Evolutionary conservation across 2,329 filamentous ascomycete species (phyloP).

Genomic region (Plenodomus tracheiphilus): DNA sequence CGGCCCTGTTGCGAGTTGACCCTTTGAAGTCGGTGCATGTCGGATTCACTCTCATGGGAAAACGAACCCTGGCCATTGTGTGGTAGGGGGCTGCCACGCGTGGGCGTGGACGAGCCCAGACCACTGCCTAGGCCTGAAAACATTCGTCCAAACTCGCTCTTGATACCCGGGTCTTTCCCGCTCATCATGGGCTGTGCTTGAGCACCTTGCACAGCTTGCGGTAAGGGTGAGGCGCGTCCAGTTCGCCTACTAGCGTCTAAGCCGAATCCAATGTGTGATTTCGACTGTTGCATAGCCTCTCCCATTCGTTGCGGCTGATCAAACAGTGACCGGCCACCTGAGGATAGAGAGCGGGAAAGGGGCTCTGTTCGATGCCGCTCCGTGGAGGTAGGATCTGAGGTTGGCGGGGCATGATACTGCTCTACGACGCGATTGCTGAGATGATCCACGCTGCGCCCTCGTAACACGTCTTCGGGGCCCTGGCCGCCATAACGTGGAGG

Average conservation of each 20-base stretch:
- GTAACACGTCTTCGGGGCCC: slow-evolving; percentile 36
- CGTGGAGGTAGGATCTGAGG: slow-evolving; percentile 41
- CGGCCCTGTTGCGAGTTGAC: slow-evolving; percentile 44
- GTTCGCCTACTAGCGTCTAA: slow-evolving; percentile 77
- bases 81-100: slow-evolving; percentile 54
- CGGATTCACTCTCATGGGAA: slow-evolving; percentile 33
- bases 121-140: slow-evolving; percentile 88
- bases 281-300: slow-evolving; percentile 62
- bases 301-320: slow-evolving; percentile 48
- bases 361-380: slow-evolving; percentile 41
- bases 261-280: slow-evolving; percentile 72
- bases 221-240: slow-evolving; percentile 83
- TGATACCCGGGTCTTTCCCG: slow-evolving; percentile 82
- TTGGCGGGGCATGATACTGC: slow-evolving; percentile 45
- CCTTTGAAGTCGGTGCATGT: slow-evolving; percentile 35
- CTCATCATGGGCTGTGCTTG: slow-evolving; percentile 80
- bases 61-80: slow-evolving; percentile 33
- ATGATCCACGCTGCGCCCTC: slow-evolving; percentile 38
- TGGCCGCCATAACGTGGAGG: slow-evolving; percentile 26
- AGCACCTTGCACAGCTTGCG: slow-evolving; percentile 90
- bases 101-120: slow-evolving; percentile 61
- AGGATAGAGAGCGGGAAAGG: slow-evolving; percentile 40
- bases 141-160: slow-evolving; percentile 92
- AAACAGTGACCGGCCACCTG: slow-evolving; percentile 36
- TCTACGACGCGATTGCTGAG: slow-evolving; percentile 39